These are phyloP conservation scores for Neophaeococcomyces mojaviensis DNA, from an alignment of 2,329 filamentous ascomycete species.

Conservation along the genomic window DNA sequence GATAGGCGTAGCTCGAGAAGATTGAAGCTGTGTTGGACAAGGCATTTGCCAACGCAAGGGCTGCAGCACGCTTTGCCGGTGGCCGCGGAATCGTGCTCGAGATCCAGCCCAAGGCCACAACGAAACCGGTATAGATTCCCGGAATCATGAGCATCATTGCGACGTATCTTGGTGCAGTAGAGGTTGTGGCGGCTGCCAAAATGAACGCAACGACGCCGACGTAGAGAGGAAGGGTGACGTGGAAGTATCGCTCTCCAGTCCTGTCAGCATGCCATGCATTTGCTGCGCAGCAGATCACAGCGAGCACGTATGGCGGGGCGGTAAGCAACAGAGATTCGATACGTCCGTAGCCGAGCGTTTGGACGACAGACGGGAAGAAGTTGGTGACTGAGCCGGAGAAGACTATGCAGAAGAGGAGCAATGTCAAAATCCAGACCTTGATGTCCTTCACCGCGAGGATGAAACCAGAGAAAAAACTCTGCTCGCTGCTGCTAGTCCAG, in stretches of 20 bases:
- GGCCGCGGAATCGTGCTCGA: slow-evolving; percentile 67
- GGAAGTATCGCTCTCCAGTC: slow-evolving; percentile 63
- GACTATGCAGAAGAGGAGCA: slow-evolving; percentile 22
- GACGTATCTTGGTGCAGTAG: slow-evolving; percentile 57
- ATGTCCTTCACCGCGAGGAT: slow-evolving; percentile 49
- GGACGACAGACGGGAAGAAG: slow-evolving; percentile 42
- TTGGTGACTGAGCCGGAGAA: slow-evolving; percentile 22
- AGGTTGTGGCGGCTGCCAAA: slow-evolving; percentile 56
- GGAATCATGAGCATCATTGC: slow-evolving; percentile 26
- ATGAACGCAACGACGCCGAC: slow-evolving; percentile 60
- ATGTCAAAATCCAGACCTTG: slow-evolving; percentile 54
- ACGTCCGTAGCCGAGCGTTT: slow-evolving; percentile 39
- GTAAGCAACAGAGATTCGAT: slow-evolving; percentile 46
- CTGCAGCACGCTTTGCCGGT: slow-evolving; percentile 65
- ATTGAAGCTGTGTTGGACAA: slow-evolving; percentile 63
- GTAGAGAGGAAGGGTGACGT: slow-evolving; percentile 55
- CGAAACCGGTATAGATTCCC: slow-evolving; percentile 47
- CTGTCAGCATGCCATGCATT: slow-evolving; percentile 65
- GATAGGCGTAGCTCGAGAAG: slow-evolving; percentile 63
- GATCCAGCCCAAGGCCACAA: slow-evolving; percentile 67
- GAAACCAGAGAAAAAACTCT: slow-evolving; percentile 45
- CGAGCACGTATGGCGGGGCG: slow-evolving; percentile 23
- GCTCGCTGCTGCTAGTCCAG: slow-evolving; percentile 50
- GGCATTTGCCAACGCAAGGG: slow-evolving; percentile 68
- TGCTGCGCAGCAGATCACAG: slow-evolving; percentile 47